These are phyloP conservation scores for Pelargonium australe DNA, from an alignment of 441 rosid species.

Conservation along the genomic window DNA sequence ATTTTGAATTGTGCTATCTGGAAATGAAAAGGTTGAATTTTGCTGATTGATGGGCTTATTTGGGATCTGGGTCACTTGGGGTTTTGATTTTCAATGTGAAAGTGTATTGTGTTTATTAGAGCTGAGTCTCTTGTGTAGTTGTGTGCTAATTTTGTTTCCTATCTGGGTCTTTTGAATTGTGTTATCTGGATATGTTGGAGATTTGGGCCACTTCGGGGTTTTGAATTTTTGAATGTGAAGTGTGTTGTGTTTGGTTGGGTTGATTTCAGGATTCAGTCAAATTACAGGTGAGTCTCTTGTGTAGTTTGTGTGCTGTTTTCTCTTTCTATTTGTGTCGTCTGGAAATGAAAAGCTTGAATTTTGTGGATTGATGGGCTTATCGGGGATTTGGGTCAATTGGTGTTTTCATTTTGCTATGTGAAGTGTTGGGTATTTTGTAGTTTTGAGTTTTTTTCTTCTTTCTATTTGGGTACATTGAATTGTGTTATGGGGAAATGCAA, in stretches of 20 bases:
- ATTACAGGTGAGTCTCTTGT: background rate
- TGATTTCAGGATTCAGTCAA: background rate
- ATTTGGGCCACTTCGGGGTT: no score
- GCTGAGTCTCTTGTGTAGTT: no score
- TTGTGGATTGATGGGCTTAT: constrained; percentile 14
- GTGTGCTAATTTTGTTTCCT: no score
- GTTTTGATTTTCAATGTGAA: no score
- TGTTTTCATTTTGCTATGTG: constrained; percentile 22
- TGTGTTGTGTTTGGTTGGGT: no score
- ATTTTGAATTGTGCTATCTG: background rate
- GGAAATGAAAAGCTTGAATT: constrained; percentile 17
- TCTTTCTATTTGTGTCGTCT: background rate
- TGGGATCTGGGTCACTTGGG: no score
- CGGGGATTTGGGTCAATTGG: constrained; percentile 13
- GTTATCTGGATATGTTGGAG: no score
- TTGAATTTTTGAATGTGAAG: no score
- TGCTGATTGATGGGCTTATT: constrained; percentile 4
- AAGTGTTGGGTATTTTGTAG: constrained; percentile 17
- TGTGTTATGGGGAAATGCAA: background rate
- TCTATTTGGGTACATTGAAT: background rate
- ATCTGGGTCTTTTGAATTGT: no score
- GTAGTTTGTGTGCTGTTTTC: background rate
- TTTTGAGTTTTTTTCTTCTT: background rate
- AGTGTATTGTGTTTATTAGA: no score
- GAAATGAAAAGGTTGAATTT: constrained; percentile 17